Base-by-base conservation (phyloP, 306 rosid genomes). In the Cotoneaster glaucophyllus region DNA sequence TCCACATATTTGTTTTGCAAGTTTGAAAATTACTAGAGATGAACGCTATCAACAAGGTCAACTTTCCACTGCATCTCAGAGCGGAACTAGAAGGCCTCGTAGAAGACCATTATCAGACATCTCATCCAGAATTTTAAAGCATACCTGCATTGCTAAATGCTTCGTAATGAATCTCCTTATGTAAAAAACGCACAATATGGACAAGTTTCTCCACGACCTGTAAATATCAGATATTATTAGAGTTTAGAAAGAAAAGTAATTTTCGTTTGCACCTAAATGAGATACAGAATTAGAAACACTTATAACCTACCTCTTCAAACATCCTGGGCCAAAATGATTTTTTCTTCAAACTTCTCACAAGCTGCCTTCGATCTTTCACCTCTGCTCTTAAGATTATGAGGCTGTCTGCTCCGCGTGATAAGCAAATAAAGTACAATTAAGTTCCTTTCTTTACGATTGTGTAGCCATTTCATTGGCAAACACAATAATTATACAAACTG, bases 201-300 rank as follows among this genome's bases (percentile, higher is more conserved):
- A 85, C 93, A 54, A 95, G 93, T 81, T 92, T 90, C 88, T 95
- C 97, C 99, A 95, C 92, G 79, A 92, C 92, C 99, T 95, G 91
- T 29, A 83, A 71, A 84, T 77, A 82, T 76, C 84, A 76, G 64
- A 64, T 76, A 75, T 70, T 67, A 76, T n/a, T 73, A 68, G 78
- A 64, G 26, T 65, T 56, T 24, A 64, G 11, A 15, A 76, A 43
- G 39, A 11, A 26, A 72, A 21, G 34, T 19, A 12, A 32, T 25
- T 52, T 52, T 22, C 59, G 19, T 13, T 50, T 73, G 69, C 73
- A 69, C 71, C 67, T 22, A 70, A 56, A 70, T 75, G 52, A 80
- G 77, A 65, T 50, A 13, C 8, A 54, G 12, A 77, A 53, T 29
- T 75, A 77, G 69, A 28, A 73, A 71, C 28, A 85, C 32, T 61